Evolutionary conservation across 169 alveolate genomes (phyloP).

Genomic region (Sarcocystis neurona): DNA sequence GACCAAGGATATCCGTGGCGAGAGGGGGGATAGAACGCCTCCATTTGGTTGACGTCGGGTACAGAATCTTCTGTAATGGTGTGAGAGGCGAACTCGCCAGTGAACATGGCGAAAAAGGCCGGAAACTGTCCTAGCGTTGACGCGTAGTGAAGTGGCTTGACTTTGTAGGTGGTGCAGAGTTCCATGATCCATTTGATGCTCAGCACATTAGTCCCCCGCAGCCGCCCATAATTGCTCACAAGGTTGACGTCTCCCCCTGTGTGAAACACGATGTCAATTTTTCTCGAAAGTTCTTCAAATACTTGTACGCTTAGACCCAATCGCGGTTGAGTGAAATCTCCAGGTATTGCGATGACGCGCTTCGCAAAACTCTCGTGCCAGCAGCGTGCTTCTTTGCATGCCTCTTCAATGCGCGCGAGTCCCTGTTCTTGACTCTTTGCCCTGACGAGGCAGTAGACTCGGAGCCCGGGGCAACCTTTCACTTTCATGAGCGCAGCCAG

Average conservation of each 20-base stretch:
- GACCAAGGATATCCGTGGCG: constrained; percentile 78
- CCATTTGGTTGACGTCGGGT: constrained; percentile 72
- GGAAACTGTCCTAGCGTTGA: constrained; percentile 78
- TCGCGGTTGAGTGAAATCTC: constrained; percentile 70
- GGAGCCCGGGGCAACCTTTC: constrained; percentile 30
- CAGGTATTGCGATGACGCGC: constrained; percentile 68
- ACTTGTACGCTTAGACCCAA: constrained; percentile 71
- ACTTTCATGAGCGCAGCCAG: constrained; percentile 65
- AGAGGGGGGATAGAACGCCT: constrained; percentile 69
- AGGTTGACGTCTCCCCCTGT: constrained; percentile 78
- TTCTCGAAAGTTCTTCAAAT: constrained; percentile 64
- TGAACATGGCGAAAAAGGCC: constrained; percentile 72
- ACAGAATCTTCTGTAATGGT: constrained; percentile 67
- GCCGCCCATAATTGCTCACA: constrained; percentile 71
- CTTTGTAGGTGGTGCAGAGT: constrained; percentile 66
- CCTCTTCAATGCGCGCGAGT: constrained; percentile 68
- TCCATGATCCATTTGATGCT: constrained; percentile 65
- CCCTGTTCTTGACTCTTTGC: constrained; percentile 69
- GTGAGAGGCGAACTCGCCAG: constrained; percentile 65
- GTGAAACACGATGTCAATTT: constrained; percentile 74
- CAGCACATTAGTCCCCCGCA: constrained; percentile 72
- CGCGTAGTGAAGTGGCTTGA: constrained; percentile 72
- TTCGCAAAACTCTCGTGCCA: constrained; percentile 68
- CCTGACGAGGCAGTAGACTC: constrained; percentile 72
- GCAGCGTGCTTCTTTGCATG: constrained; percentile 73